phyloP scores from a whole-genome alignment of 2,329 filamentous ascomycete species.

The Macrophomina tecta region DNA sequence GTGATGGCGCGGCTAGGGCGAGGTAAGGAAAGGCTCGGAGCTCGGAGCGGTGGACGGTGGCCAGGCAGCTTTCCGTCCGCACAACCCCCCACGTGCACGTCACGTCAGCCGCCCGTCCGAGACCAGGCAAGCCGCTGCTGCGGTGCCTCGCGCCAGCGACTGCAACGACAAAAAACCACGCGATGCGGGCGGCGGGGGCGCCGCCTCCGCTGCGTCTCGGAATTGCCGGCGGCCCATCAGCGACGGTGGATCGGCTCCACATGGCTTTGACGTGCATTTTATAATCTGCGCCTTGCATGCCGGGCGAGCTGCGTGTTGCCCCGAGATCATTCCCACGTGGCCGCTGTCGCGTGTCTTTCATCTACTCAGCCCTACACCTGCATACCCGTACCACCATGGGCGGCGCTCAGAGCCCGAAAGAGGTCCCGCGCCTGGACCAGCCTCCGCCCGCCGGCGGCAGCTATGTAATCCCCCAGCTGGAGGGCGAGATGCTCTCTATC shows the following conservation, averaged over 20 bases:
- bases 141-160: not conserved
- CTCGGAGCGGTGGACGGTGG: not conserved
- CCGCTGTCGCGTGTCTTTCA: not conserved
- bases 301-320: not conserved
- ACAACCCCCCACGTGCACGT: not conserved
- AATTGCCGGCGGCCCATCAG: not conserved
- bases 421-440: constrained; percentile 7
- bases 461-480: constrained; percentile 57
- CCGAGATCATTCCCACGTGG: not conserved
- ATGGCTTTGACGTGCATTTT: not conserved
- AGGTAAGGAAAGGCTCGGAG: not conserved
- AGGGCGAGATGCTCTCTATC: constrained; percentile 57
- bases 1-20: not conserved
- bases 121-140: not conserved
- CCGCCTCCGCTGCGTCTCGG: not conserved
- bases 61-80: no score
- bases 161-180: no score
- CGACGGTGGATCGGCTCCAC: not conserved
- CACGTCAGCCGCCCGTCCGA: not conserved
- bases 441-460: constrained; percentile 49
- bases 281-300: not conserved
- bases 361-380: constrained; percentile 21
- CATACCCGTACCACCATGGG: not conserved
- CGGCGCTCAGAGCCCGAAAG: not conserved
- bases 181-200: not conserved